These are phyloP conservation scores for Ophiostoma tasmaniense DNA, from an alignment of 2,329 filamentous ascomycete species.

Conservation along the genomic window DNA sequence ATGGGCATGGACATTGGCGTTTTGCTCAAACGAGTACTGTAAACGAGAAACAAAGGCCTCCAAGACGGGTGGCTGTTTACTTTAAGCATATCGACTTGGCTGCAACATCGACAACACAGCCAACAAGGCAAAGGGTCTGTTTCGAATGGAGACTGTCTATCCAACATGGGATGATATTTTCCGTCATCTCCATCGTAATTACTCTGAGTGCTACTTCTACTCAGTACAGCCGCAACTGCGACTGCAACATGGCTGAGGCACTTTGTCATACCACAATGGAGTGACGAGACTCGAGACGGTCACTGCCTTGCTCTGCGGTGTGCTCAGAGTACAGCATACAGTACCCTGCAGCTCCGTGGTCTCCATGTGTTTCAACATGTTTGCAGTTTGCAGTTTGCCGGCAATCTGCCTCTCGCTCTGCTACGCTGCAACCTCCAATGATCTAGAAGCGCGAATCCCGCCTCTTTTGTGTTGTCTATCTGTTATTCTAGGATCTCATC, in stretches of 20 bases:
- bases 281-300: background rate
- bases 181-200: background rate
- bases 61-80: background rate
- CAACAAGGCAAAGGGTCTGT: background rate
- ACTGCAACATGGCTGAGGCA: background rate
- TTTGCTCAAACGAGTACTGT: background rate
- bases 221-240: background rate
- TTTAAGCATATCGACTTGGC: background rate
- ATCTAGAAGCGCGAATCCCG: background rate
- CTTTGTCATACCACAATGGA: constrained; percentile 1
- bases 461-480: background rate
- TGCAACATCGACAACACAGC: background rate
- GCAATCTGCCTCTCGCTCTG: background rate
- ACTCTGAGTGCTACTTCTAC: background rate
- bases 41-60: background rate
- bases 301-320: background rate
- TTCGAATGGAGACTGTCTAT: background rate
- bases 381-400: no score
- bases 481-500: background rate
- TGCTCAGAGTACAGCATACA: background rate
- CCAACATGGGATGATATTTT: background rate
- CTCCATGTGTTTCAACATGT: background rate
- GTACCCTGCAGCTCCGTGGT: background rate
- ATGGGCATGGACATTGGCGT: background rate
- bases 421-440: background rate